Base-by-base conservation (phyloP, 305 asterid genomes). In the Fraxinus ornus region DNA sequence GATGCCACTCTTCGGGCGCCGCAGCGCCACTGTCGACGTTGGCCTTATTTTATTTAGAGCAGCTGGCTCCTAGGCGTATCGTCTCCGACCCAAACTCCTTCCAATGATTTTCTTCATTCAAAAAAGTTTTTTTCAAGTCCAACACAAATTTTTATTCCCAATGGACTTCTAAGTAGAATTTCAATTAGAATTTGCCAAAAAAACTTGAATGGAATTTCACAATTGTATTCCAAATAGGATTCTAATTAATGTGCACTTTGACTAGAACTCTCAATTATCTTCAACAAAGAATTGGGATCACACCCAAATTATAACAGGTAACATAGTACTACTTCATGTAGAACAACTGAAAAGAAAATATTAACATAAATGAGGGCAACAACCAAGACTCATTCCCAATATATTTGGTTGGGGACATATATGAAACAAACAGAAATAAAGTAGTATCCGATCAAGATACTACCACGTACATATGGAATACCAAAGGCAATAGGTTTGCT, bases 261-360 rank as follows among this genome's bases (percentile, higher is more conserved):
- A 41, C 10, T 39, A 39, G 13, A 39, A 39, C 13, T 39, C 13
- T 0, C 3, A 39, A 9, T 37, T 37, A 37, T 37, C 12, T 7
- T 37, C 44, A 7, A 37, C 12, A 1, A 37, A 37, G 44, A 37
- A 37, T 37, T 37, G 1, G 13, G 13, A 2, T 39, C 12, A 8
- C 47, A 8, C 13, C 3, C 52, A 41, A 41, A 41, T 41, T 41
- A 3, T 41, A 41, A 9, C 2, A 9, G 15, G 49, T 96, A 76
- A 80, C 62, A 70, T 77, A 21, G 32, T 52, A 9, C 71, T 36
- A 6, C 44, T 52, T 12, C 26, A 26, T 22, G 1, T 49, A 3
- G 35, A 17, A 17, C 36, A 2, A 21, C 7, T 3, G 17, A 47
- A 32, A 36, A n/a, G 22, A 64, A 24, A 0, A 15, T 55, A 81